A percentile compares a stretch with the other conserved stretches of the same genome.
These are phyloP conservation scores for Chamaenerion angustifolium DNA, from an alignment of 345 rosid species.

Conservation along the genomic window DNA sequence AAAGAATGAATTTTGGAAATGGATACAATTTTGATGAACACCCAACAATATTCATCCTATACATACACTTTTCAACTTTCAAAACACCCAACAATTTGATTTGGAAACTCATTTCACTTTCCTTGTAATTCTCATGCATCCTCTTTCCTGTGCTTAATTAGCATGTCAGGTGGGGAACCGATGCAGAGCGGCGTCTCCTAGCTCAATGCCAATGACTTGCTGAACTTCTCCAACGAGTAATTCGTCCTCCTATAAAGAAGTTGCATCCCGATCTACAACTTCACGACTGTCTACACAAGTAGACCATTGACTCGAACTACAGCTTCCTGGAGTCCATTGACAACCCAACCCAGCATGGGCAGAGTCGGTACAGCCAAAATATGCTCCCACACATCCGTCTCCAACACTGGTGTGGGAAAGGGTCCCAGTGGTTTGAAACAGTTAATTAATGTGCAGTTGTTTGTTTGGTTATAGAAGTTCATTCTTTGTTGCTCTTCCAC, in stretches of 20 bases:
- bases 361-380: slow-evolving; percentile 78
- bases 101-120: no score
- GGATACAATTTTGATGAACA: no score
- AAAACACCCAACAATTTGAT: no score
- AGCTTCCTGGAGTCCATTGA: slow-evolving; percentile 76
- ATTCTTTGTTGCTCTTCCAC: no score
- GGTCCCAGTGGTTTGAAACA: slow-evolving; percentile 95
- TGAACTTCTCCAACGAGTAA: slow-evolving; percentile 76
- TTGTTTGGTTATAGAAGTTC: no score
- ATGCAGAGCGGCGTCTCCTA: slow-evolving; percentile 82
- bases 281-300: slow-evolving; percentile 63
- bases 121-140: not conserved
- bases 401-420: slow-evolving; percentile 82
- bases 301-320: slow-evolving; percentile 31
- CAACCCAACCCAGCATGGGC: slow-evolving; percentile 78
- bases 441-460: no score
- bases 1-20: no score
- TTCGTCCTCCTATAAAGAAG: slow-evolving; percentile 84
- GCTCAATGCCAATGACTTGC: slow-evolving; percentile 75
- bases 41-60: no score
- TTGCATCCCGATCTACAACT: slow-evolving; percentile 78
- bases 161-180: slow-evolving; percentile 81
- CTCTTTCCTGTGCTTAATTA: slow-evolving; percentile 16
- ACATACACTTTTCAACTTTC: no score
- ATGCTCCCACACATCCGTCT: slow-evolving; percentile 75